Percentiles rank a stretch among this genome's conserved stretches.
These are phyloP conservation scores for Alternaria ventricosa DNA, from an alignment of 2,329 filamentous ascomycete species.

Conservation along the genomic window DNA sequence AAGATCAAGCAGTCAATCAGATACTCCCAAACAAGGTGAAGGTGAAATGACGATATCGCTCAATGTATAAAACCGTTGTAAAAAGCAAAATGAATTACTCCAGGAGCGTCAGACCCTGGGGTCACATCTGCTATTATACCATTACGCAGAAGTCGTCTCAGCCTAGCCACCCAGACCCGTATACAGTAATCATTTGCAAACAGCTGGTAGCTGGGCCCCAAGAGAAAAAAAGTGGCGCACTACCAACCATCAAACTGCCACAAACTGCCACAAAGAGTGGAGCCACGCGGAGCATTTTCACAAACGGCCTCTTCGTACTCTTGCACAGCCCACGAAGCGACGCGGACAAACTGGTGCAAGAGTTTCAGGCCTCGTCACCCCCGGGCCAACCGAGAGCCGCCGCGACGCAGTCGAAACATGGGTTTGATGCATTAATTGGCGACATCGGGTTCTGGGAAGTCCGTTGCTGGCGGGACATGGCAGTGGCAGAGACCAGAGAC, in stretches of 20 bases:
- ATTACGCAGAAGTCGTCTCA: constrained; percentile 15
- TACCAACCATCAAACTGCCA: not conserved
- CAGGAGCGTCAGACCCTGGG: not conserved
- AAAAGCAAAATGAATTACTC: constrained; percentile 9
- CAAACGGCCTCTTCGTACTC: constrained; percentile 1
- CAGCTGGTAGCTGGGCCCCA: constrained; percentile 13
- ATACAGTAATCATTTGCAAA: constrained; percentile 19
- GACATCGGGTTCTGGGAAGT: not conserved
- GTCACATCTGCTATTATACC: constrained; percentile 16
- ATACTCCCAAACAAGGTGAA: constrained; percentile 7
- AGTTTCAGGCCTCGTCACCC: constrained; percentile 48
- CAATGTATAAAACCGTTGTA: not conserved
- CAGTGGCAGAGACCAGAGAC: not conserved
- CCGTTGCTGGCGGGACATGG: constrained; percentile 1
- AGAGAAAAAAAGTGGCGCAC: constrained; percentile 7
- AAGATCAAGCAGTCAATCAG: constrained; percentile 4
- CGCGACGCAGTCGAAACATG: constrained; percentile 39
- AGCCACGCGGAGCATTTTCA: constrained; percentile 3
- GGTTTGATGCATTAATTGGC: constrained; percentile 6
- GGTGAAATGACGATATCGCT: not conserved
- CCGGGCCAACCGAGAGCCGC: constrained; percentile 19
- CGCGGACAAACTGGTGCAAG: constrained; percentile 11
- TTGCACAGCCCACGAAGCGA: constrained; percentile 29
- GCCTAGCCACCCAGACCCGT: constrained; percentile 13
- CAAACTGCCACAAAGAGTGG: constrained; percentile 4